Evolutionary conservation across 495 filamentous ascomycete species (phyloP), one percentile per base, ranked within the genome.

Genomic region (Extremus antarcticus): DNA sequence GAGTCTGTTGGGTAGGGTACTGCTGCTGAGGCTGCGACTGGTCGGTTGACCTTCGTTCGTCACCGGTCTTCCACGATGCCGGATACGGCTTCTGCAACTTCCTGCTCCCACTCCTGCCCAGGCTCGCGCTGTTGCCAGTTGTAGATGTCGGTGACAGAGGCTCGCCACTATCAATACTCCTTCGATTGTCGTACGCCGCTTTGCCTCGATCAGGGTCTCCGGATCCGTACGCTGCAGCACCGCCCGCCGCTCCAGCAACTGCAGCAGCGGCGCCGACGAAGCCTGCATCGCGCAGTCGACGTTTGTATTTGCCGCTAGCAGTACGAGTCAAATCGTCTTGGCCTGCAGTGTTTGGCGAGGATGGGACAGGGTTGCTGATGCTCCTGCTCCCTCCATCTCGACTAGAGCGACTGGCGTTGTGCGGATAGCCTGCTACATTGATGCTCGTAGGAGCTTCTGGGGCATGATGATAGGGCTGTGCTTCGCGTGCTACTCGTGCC

Each of bases 221-320:
- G 29, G 4, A 35, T 35, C 13, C 29, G 29, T 35, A 13, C 13
- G 29, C 29, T 13, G 29, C 13, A 35, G 43, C 56, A n/a, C 45
- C 47, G 0, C 39, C 54, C 4, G 47, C 39, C 2, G 32, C 43
- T 3, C 20, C 40, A 11, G 22, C 40, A 35, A 55, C 63, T 19
- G 52, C 52, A 11, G 61, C 54, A 24, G 61, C 61, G 0, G 57
- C 57, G 24, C 61, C 61, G 13, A 32, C 57, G 41, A 60, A 63
- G 0, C 57, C 61, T 16, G 61, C 61, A 45, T 63, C 61, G 13
- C 61, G 53, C 20, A 51, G 51, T n/a, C 57, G 61, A 40, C 51
- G 61, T 20, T 39, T 39, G 49, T 59, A 59, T 8, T 53, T 51
- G 13, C 58, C 50, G 47, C 53, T 50, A 29, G 53, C 56, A 22